Evolutionary conservation across 2,329 filamentous ascomycete species (phyloP), one percentile per base, ranked within the genome.

Genomic region (Curvularia verruculosa): DNA sequence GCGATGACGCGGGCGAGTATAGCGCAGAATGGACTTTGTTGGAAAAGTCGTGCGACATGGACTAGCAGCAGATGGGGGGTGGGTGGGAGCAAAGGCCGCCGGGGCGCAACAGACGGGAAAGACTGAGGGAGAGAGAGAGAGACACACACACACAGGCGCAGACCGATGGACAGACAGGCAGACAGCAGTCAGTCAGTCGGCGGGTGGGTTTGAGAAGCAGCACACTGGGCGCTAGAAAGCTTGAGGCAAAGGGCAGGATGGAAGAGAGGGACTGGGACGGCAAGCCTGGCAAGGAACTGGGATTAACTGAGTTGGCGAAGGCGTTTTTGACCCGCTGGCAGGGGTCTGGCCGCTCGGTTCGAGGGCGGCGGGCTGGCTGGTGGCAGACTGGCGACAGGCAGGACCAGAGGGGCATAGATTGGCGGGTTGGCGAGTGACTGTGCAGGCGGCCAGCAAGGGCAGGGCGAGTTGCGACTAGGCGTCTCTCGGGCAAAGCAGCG

Each of bases 1-100:
- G 72, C 60, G 70, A 71, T 24, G 68, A 66, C 45, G 69, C 71
- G 46, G 70, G 71, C 63, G 67, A 70, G 62, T 71, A 73, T 51
- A 70, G 67, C 64, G 67, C 63, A 51, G 67, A 56, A 57, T 56
- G 56, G 61, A 55, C 49, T 31, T 65, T 65, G 54, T 62, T 57
- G 58, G 69, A 60, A 65, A 68, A 68, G 56, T 73, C 69, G 69
- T 69, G 70, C 56, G 70, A 74, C 70, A 71, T 71, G 65, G 65
- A 60, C 69, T 60, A 66, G 66, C 66, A 67, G 26, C 24, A 9
- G n/a, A n/a, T n/a, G n/a, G n/a, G n/a, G n/a, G n/a, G n/a, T n/a
- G n/a, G n/a, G 63, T 67, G 64, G 63, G 2, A 15, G 67, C 56
- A 63, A n/a, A 56, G 60, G 61, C 67, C 61, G 50, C 53, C 56